These are phyloP conservation scores for Epithele typhae DNA, from an alignment of 768 basidiomycete species.

Conservation along the genomic window DNA sequence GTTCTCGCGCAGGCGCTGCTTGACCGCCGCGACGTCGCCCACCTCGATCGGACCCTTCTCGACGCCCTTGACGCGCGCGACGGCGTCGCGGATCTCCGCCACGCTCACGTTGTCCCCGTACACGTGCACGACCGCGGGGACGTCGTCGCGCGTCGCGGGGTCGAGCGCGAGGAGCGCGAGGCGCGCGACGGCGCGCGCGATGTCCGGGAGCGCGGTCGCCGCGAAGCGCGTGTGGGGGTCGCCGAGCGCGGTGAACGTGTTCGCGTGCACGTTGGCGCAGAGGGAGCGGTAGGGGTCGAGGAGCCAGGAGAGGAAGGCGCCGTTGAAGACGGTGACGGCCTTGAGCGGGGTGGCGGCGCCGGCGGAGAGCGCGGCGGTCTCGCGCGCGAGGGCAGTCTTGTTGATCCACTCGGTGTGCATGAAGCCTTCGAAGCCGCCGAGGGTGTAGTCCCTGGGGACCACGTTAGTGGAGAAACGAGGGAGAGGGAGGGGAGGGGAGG, in stretches of 20 bases:
- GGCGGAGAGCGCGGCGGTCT: constrained; percentile 2
- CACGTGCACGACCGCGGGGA: too few relatives aligned
- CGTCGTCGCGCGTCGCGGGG: not conserved
- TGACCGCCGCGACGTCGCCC: too few relatives aligned
- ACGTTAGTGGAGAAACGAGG: not conserved
- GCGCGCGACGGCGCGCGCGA: not conserved
- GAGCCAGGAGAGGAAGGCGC: constrained; percentile 8
- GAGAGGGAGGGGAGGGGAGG: not conserved
- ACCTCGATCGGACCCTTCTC: too few relatives aligned
- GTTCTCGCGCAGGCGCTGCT: too few relatives aligned
- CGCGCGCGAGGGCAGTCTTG: constrained; percentile 6
- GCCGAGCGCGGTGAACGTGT: not conserved
- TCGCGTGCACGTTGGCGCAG: not conserved
- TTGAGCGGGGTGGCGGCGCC: constrained; percentile 1
- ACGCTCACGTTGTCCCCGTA: too few relatives aligned
- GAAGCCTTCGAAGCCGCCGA: constrained; percentile 14
- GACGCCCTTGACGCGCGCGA: too few relatives aligned
- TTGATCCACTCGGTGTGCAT: constrained; percentile 8
- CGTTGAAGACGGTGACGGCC: constrained; percentile 17
- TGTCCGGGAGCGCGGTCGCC: not conserved
- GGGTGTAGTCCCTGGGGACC: constrained; percentile 10
- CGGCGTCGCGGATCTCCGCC: too few relatives aligned
- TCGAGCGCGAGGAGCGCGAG: not conserved
- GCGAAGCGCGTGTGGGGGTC: not conserved
- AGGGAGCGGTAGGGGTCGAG: too few relatives aligned